Conservation (phyloP, 2,329 filamentous ascomycete species). For the Talaromyces sp. region DNA sequence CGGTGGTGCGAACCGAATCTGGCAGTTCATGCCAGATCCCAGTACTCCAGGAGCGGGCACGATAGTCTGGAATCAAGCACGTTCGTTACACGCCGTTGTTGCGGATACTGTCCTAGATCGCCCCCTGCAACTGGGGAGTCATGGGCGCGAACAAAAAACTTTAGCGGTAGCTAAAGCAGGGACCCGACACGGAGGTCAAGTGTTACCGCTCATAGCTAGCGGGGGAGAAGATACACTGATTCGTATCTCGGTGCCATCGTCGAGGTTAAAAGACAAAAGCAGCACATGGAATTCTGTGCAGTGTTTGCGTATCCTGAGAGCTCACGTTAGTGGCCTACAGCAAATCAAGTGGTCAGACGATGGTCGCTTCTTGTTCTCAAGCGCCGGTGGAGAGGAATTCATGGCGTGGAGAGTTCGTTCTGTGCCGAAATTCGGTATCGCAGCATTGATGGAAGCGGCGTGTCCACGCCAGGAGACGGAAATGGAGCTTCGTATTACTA, state of each 20-base stretch:
- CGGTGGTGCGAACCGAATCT: constrained; percentile 77
- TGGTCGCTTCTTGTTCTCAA: constrained; percentile 71
- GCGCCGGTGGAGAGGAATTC: constrained; percentile 82
- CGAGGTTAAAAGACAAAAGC: constrained; percentile 7
- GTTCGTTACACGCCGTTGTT: constrained; percentile 45
- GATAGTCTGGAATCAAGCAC: constrained; percentile 68
- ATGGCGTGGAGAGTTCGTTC: constrained; percentile 69
- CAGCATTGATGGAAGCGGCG: constrained; percentile 48
- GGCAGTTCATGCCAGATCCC: constrained; percentile 49
- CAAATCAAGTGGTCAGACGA: constrained; percentile 66
- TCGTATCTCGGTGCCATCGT: constrained; percentile 54
- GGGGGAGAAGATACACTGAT: constrained; percentile 70
- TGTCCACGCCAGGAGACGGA: constrained; percentile 47
- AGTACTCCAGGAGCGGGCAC: constrained; percentile 32
- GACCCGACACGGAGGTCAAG: background rate
- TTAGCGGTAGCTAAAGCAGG: constrained; percentile 43
- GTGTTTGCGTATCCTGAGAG: constrained; percentile 63
- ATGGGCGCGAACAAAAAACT: constrained; percentile 80
- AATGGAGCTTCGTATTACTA: constrained; percentile 72
- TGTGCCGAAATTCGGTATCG: constrained; percentile 50
- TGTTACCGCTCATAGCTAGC: constrained; percentile 52
- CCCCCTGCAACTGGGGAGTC: constrained; percentile 62
- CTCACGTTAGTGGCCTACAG: constrained; percentile 80
- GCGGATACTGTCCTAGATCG: constrained; percentile 40
- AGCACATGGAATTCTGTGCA: constrained; percentile 28